Evolutionary conservation across 2,329 filamentous ascomycete genomes (phyloP).

Genomic region (Scedosporium dehoogii): DNA sequence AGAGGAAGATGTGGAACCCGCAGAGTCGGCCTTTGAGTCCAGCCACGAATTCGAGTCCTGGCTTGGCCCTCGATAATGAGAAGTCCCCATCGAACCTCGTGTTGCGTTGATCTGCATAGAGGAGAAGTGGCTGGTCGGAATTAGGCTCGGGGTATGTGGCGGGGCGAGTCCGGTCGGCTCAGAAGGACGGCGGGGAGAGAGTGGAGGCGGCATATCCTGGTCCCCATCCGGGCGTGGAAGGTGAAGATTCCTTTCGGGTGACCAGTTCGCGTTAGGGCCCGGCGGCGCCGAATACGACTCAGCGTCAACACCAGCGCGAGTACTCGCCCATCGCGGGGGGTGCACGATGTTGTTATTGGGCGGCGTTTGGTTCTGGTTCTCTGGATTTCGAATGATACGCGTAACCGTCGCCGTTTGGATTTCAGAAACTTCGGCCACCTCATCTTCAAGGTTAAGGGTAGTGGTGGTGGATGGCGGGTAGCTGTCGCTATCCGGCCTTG

Average conservation of each 20-base stretch:
- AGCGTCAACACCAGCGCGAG: neutral
- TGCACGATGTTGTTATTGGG: neutral
- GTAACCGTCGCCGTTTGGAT: slow-evolving; percentile 44
- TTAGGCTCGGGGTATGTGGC: slow-evolving; percentile 30
- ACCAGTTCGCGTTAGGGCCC: slow-evolving; percentile 18
- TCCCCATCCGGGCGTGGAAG: slow-evolving; percentile 43
- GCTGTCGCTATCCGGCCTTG: slow-evolving; percentile 47
- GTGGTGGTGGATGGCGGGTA: slow-evolving; percentile 27
- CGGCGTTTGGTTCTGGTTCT: neutral
- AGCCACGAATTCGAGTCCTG: slow-evolving; percentile 84
- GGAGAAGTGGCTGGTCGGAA: slow-evolving; percentile 20
- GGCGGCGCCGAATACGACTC: slow-evolving; percentile 4
- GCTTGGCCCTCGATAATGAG: slow-evolving; percentile 51
- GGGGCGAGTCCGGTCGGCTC: slow-evolving; percentile 9
- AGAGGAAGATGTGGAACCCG: slow-evolving; percentile 68
- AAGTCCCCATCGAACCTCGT: slow-evolving; percentile 9
- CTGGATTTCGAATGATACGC: slow-evolving; percentile 34
- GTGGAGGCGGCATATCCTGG: slow-evolving; percentile 58
- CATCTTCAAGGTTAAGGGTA: slow-evolving; percentile 24
- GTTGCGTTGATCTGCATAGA: slow-evolving; percentile 12
- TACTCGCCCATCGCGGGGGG: neutral
- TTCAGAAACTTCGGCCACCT: slow-evolving; percentile 30
- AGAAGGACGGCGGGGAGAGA: slow-evolving; percentile 52
- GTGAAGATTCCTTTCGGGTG: slow-evolving; percentile 15
- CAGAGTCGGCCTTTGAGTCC: slow-evolving; percentile 89